A percentile compares a stretch with the other conserved stretches of the same genome.
These are phyloP conservation scores for Gossypium mustelinum DNA, from an alignment of 345 rosid species.

Conservation along the genomic window DNA sequence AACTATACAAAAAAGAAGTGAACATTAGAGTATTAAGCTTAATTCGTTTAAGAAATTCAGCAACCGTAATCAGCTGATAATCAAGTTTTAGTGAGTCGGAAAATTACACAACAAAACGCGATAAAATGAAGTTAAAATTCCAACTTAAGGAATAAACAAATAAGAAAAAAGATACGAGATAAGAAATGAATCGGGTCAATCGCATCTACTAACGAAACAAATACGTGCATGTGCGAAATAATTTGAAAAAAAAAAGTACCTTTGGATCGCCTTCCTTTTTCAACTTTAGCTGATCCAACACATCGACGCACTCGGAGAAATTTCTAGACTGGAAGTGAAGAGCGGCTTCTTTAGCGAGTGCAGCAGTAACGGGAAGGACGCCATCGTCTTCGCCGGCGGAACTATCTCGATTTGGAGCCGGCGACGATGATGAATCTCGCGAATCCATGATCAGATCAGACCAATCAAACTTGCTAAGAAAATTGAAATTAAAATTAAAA, in stretches of 20 bases:
- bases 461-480: slow-evolving; percentile 16
- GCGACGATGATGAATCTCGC: slow-evolving; percentile 42
- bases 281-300: slow-evolving; percentile 50
- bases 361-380: slow-evolving; percentile 19
- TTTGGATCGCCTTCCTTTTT: slow-evolving; percentile 51
- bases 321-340: slow-evolving; percentile 65
- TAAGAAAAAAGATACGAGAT: neutral
- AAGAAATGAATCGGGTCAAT: neutral
- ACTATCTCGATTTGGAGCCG: slow-evolving; percentile 25
- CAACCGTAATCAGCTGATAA: neutral
- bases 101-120: neutral
- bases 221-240: neutral
- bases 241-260: slow-evolving; percentile 31
- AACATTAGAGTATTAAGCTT: neutral
- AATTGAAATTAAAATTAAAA: neutral
- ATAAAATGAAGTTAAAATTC: neutral
- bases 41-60: neutral
- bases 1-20: neutral
- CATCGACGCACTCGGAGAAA: slow-evolving; percentile 63
- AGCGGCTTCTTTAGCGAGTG: slow-evolving; percentile 76
- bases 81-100: neutral
- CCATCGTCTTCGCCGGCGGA: slow-evolving; percentile 34
- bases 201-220: neutral
- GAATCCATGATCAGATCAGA: slow-evolving; percentile 47
- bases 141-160: neutral